phyloP scores from a whole-genome alignment of 805 yeast genomes.

The Candida odintsovae region DNA sequence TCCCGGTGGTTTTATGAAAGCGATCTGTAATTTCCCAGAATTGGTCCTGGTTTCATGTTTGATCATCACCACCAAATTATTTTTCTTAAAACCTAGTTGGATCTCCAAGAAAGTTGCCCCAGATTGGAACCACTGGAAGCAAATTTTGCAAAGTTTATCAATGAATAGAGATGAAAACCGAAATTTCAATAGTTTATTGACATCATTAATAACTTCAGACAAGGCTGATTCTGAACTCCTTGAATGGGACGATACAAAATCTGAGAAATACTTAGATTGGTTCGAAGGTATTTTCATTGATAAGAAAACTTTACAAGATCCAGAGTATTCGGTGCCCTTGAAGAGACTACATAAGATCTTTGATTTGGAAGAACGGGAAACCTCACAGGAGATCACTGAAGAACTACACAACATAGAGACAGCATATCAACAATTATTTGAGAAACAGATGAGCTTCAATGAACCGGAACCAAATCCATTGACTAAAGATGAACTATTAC shows the following conservation, averaged over 20 bases:
- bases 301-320: slow-evolving; percentile 19
- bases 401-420: not conserved
- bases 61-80: slow-evolving; percentile 17
- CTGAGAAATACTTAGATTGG: slow-evolving; percentile 47
- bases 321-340: slow-evolving; percentile 16
- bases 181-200: slow-evolving; percentile 8
- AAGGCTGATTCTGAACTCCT: slow-evolving; percentile 31
- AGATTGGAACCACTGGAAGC: slow-evolving; percentile 15
- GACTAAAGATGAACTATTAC: not conserved
- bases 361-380: slow-evolving; percentile 5
- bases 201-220: slow-evolving; percentile 11
- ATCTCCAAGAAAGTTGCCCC: not conserved
- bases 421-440: slow-evolving; percentile 1
- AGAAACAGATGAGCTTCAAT: not conserved
- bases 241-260: slow-evolving; percentile 42
- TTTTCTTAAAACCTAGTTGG: slow-evolving; percentile 12
- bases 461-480: not conserved
- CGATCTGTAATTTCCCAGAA: slow-evolving; percentile 36
- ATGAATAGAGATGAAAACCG: slow-evolving; percentile 3
- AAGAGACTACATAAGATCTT: slow-evolving; percentile 23
- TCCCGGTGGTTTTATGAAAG: not conserved
- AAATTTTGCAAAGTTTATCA: slow-evolving; percentile 16
- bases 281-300: slow-evolving; percentile 25
- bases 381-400: not conserved
- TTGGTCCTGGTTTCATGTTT: slow-evolving; percentile 10